Percentiles rank a stretch among this genome's conserved stretches.
phyloP scores from a whole-genome alignment of 768 basidiomycete species.

The Panaeolus cyanescens region DNA sequence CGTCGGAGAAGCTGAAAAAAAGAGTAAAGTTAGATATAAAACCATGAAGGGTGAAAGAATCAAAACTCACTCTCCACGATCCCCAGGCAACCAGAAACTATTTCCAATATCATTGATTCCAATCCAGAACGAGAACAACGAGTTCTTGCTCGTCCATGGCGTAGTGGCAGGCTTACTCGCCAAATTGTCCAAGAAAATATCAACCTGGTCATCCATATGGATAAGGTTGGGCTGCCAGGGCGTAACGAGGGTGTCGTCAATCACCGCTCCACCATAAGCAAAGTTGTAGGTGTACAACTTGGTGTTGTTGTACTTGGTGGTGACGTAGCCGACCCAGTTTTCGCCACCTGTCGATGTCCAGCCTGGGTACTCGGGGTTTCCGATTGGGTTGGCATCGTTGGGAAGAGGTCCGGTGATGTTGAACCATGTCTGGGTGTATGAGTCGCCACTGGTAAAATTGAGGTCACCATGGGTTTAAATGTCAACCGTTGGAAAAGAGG shows the following conservation, averaged over 20 bases:
- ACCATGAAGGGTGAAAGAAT: neutral
- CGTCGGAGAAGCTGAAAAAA: conserved; percentile 42
- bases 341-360: conserved; percentile 54
- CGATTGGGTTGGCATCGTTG: conserved; percentile 47
- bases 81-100: conserved; percentile 47
- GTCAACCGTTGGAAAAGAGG: neutral
- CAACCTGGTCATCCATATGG: conserved; percentile 62
- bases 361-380: conserved; percentile 57
- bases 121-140: conserved; percentile 71
- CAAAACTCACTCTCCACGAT: conserved; percentile 46
- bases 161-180: conserved; percentile 49
- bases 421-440: conserved; percentile 64
- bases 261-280: conserved; percentile 69
- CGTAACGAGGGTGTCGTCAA: conserved; percentile 56
- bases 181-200: conserved; percentile 51
- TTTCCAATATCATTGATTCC: conserved; percentile 73
- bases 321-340: conserved; percentile 63
- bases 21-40: too few species aligned
- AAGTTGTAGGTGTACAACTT: conserved; percentile 62
- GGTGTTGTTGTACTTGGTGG: conserved; percentile 55
- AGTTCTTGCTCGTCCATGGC: conserved; percentile 57
- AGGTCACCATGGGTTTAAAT: neutral
- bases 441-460: conserved; percentile 46
- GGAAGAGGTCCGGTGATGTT: conserved; percentile 40
- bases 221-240: conserved; percentile 54